Conservation (phyloP, 768 basidiomycete genomes). For the Lactarius tabidus region DNA sequence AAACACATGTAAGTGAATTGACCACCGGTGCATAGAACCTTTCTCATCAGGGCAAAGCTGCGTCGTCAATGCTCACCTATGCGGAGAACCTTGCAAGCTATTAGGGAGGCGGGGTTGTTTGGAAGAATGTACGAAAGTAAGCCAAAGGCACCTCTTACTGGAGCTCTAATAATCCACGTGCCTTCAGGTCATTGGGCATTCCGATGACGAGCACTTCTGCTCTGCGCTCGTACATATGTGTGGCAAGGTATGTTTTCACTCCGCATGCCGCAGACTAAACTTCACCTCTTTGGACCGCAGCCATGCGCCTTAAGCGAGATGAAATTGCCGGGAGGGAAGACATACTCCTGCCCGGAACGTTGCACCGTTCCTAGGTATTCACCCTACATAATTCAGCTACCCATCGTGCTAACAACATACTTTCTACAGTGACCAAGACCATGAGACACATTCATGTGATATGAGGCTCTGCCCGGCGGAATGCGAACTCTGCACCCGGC, state of each 20-base stretch:
- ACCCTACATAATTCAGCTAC: background rate
- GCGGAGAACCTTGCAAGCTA: conserved; percentile 48
- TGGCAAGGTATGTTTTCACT: conserved; percentile 39
- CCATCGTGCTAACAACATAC: background rate
- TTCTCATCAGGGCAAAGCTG: conserved; percentile 51
- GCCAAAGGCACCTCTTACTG: background rate
- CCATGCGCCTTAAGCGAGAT: conserved; percentile 8
- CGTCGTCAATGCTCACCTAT: conserved; percentile 45
- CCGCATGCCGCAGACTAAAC: background rate
- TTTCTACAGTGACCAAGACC: conserved; percentile 39
- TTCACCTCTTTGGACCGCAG: background rate
- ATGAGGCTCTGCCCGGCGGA: conserved; percentile 47
- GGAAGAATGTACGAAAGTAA: conserved; percentile 47
- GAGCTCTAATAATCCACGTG: background rate
- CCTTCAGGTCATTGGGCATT: conserved; percentile 44
- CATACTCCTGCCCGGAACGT: conserved; percentile 2
- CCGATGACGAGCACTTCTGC: conserved; percentile 48
- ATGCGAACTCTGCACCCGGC: conserved; percentile 52
- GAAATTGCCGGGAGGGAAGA: background rate
- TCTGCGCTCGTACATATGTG: conserved; percentile 52
- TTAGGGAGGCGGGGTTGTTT: conserved; percentile 48
- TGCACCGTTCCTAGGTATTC: background rate
- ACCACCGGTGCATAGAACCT: background rate
- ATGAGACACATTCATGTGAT: conserved; percentile 48
- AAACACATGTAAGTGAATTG: conserved; percentile 46